Percentiles rank a stretch among this genome's conserved stretches.
These are phyloP conservation scores for Trichosporon coremiiforme DNA, from an alignment of 1,284 basidiomycete genomes.

Conservation along the genomic window DNA sequence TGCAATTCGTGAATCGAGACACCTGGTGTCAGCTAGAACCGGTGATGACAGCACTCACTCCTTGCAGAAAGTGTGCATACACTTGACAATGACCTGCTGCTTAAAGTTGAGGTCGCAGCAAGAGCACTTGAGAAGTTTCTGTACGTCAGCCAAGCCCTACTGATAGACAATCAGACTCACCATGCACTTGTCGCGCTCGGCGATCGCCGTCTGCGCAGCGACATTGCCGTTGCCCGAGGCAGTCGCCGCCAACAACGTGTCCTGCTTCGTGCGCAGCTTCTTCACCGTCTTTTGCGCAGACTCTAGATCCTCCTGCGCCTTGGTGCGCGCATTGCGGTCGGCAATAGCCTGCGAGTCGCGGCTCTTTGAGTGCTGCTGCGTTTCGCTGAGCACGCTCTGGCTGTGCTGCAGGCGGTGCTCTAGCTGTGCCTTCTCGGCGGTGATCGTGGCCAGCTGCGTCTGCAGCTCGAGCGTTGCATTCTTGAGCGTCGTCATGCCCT, in stretches of 20 bases:
- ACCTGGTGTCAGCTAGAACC: constrained; percentile 41
- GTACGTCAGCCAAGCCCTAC: constrained; percentile 23
- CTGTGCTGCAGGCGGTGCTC: constrained; percentile 45
- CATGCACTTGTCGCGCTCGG: constrained; percentile 66
- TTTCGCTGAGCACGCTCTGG: constrained; percentile 56
- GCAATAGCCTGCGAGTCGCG: constrained; percentile 49
- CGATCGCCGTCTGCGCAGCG: constrained; percentile 61
- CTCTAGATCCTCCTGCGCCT: constrained; percentile 56
- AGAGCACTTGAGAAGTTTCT: constrained; percentile 88
- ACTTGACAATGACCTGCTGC: constrained; percentile 84
- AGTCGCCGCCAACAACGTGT: constrained; percentile 42
- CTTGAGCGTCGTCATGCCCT: constrained; percentile 59
- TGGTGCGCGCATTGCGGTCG: constrained; percentile 47
- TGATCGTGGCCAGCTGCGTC: constrained; percentile 57
- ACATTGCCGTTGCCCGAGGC: constrained; percentile 36
- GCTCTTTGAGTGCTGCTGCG: constrained; percentile 51
- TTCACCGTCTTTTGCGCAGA: constrained; percentile 42
- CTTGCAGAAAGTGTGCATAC: constrained; percentile 69
- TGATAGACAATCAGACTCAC: constrained; percentile 57
- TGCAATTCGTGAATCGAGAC: constrained; percentile 83
- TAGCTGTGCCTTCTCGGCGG: constrained; percentile 46
- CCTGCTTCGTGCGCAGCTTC: constrained; percentile 52
- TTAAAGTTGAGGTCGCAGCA: constrained; percentile 85
- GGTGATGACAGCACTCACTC: constrained; percentile 60
- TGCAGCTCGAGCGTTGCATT: constrained; percentile 57